Conservation (phyloP, 331 rosid genomes). For the Spiraea crenata region DNA sequence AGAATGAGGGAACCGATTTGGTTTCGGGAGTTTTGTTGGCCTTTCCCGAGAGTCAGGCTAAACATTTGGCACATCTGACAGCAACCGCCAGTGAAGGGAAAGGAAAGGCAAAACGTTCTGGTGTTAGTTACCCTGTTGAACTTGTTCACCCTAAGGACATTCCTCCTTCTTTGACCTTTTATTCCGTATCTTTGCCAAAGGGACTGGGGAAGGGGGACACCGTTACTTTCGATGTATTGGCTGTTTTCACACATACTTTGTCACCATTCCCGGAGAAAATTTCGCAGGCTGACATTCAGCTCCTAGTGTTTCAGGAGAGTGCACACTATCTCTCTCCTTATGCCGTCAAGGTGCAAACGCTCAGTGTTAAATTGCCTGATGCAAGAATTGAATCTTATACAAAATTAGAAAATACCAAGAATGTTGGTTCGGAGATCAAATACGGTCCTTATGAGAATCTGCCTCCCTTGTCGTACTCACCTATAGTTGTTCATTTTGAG, state of each 20-base stretch:
- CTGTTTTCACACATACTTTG: conserved; percentile 60
- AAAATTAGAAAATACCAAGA: conserved; percentile 60
- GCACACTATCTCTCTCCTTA: conserved; percentile 86
- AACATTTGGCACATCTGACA: conserved; percentile 59
- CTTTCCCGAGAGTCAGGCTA: conserved; percentile 68
- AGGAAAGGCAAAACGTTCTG: conserved; percentile 60
- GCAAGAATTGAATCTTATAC: conserved; percentile 88
- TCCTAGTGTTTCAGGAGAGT: conserved; percentile 73
- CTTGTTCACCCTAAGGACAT: conserved; percentile 51
- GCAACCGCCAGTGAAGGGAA: conserved; percentile 57
- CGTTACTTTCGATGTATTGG: conserved; percentile 63
- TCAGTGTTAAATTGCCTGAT: conserved; percentile 73
- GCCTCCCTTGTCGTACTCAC: conserved; percentile 64
- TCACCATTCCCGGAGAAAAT: conserved; percentile 88
- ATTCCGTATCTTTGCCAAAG: conserved; percentile 70
- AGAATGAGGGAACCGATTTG: conserved; percentile 62
- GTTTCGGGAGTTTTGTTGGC: conserved; percentile 60
- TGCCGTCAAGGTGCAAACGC: conserved; percentile 65
- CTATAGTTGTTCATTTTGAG: conserved; percentile 81
- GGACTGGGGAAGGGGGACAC: conserved; percentile 69
- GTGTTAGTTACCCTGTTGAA: conserved; percentile 48
- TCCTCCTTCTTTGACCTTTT: conserved; percentile 58
- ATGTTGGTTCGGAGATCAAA: conserved; percentile 86
- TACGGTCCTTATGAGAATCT: conserved; percentile 83
- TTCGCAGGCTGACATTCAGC: conserved; percentile 83